Conservation (phyloP, 129 eudicot species). For the Saposhnikovia divaricata region DNA sequence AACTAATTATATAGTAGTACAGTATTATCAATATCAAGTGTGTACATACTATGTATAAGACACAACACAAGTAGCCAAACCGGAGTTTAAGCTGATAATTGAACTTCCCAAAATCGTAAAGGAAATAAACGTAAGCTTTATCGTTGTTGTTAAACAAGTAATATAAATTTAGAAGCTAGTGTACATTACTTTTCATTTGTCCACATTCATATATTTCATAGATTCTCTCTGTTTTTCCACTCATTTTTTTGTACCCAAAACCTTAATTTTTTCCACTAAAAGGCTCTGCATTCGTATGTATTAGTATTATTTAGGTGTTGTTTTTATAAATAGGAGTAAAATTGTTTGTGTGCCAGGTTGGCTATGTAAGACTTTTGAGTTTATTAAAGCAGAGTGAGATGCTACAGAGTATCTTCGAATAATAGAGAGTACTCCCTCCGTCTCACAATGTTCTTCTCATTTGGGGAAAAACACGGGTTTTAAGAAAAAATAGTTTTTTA, state of each 20-base stretch:
- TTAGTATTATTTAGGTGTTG: neutral
- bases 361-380: slow-evolving; percentile 10
- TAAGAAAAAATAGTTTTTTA: too few relatives aligned
- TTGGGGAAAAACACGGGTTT: too few relatives aligned
- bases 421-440: neutral
- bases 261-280: slow-evolving; percentile 1
- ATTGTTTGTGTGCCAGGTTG: neutral
- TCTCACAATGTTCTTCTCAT: too few relatives aligned
- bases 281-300: neutral
- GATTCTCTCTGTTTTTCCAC: slow-evolving; percentile 19
- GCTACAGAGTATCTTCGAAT: neutral
- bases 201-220: slow-evolving; percentile 25
- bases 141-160: slow-evolving; percentile 25
- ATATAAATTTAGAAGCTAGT: slow-evolving; percentile 15
- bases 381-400: neutral
- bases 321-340: neutral
- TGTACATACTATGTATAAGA: neutral
- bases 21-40: neutral
- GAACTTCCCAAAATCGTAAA: slow-evolving; percentile 8
- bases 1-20: neutral
- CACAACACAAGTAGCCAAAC: slow-evolving; percentile 14
- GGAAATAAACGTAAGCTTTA: slow-evolving; percentile 8
- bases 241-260: neutral
- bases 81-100: slow-evolving; percentile 16
- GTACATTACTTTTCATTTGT: slow-evolving; percentile 24